These are phyloP conservation scores for Rosa lucieae DNA, from an alignment of 306 rosid species.

Conservation along the genomic window DNA sequence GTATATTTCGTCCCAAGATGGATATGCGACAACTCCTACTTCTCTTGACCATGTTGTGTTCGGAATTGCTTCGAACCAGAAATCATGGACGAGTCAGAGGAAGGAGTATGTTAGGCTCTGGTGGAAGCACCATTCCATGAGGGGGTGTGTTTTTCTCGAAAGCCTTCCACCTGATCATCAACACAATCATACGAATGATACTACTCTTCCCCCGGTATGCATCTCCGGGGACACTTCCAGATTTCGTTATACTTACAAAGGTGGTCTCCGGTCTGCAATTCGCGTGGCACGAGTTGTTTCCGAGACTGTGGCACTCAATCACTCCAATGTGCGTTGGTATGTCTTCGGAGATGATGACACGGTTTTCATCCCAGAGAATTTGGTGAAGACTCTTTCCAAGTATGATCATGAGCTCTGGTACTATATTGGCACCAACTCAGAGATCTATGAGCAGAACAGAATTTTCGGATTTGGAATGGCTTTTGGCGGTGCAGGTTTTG, in stretches of 20 bases:
- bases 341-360: constrained; percentile 96
- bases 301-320: constrained; percentile 58
- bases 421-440: constrained; percentile 81
- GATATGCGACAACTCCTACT: constrained; percentile 40
- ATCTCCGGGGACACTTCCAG: constrained; percentile 64
- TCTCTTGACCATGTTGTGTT: constrained; percentile 72
- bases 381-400: constrained; percentile 74
- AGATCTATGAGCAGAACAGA: constrained; percentile 63
- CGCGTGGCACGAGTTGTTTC: constrained; percentile 77
- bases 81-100: constrained; percentile 53
- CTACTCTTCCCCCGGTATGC: constrained; percentile 66
- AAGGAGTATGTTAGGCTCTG: constrained; percentile 61
- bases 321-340: constrained; percentile 75
- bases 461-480: constrained; percentile 76
- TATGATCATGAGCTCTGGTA: constrained; percentile 82
- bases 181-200: constrained; percentile 15
- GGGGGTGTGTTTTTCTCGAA: constrained; percentile 77
- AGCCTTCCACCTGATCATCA: constrained; percentile 32
- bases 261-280: constrained; percentile 59
- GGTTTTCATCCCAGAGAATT: constrained; percentile 71
- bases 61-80: constrained; percentile 68
- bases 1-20: constrained; percentile 27
- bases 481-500: constrained; percentile 91
- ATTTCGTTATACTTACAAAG: constrained; percentile 60
- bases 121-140: constrained; percentile 67